Base-by-base conservation (phyloP, 768 basidiomycete genomes). In the Phaeolepiota aurea region DNA sequence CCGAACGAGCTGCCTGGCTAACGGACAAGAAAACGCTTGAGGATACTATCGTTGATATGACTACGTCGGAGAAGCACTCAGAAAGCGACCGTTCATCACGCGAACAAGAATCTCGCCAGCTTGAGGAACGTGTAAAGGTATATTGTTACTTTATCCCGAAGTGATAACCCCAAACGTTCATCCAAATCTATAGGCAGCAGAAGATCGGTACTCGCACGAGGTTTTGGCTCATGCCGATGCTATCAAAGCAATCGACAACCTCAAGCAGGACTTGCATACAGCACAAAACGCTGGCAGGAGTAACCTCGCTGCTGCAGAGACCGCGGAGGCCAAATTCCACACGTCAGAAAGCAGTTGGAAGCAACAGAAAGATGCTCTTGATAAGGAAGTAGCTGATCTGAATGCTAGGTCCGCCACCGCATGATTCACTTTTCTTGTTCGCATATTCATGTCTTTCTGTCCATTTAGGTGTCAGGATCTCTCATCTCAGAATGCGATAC, bases 181-280 rank as follows among this genome's bases (percentile, higher is more conserved):
- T 15, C 28, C 14, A 2, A 19, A 28, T 20, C 22, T 39, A 5
- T 46, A 80, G 75, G 72, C 79, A 48, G 87, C 87, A 3, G 87
- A 92, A 54, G 83, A 86, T 38, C 76, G 81, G 41, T 91, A 91
- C 49, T 73, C 80, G 3, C 72, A 79, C 38, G 89, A 89, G 54
- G 74, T 92, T n/a, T 63, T 92, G 21, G 68, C 85, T 1, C 90
- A 93, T 55, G 89, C 90, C 0, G 88, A 90, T 15, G 73, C 84
- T 0, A 83, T 92, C 68, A 88, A 88, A 61, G 46, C 65, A 10
- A 71, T 87, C 9, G 76, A 81, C 9, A 62, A 52, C 7, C 62
- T 89, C 46, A 84, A 79, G 55, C 68, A 76, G 37, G 76, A 87
- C 31, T 64, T 92, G 3, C 53, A 67, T 12, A 53, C 57, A 10